Evolutionary conservation across 23 red algal genomes (phyloP).

Genomic region (Gracilaria domingensis): DNA sequence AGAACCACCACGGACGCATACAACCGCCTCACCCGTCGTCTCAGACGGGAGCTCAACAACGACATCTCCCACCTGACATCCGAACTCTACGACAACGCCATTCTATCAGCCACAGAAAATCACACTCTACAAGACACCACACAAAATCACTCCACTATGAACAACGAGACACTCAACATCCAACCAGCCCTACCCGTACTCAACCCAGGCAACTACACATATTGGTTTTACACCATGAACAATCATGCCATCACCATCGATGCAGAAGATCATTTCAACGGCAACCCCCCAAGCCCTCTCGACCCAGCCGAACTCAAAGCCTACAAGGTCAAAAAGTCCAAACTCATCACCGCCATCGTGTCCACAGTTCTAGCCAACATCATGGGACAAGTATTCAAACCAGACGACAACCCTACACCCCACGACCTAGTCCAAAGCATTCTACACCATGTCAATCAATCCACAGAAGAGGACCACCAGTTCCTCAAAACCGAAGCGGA

Average conservation of each 20-base stretch:
- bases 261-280: background rate
- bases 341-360: background rate
- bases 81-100: background rate
- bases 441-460: background rate
- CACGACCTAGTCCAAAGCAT: background rate
- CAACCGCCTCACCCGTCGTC: background rate
- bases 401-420: background rate
- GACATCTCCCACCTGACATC: background rate
- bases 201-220: too few relatives aligned
- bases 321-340: background rate
- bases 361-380: background rate
- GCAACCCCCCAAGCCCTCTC: background rate
- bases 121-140: conserved; percentile 7
- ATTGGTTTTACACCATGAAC: background rate
- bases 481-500: conserved; percentile 23
- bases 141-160: background rate
- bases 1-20: background rate
- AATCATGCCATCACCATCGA: background rate
- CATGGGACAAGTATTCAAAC: background rate
- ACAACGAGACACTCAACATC: too few relatives aligned
- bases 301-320: conserved; percentile 5
- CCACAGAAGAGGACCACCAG: conserved; percentile 2
- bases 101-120: conserved; percentile 18
- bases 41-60: conserved; percentile 6
- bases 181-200: too few relatives aligned